Conservation (phyloP, 1,139 yeast genomes). For the Lodderomyces metapsilosis region DNA sequence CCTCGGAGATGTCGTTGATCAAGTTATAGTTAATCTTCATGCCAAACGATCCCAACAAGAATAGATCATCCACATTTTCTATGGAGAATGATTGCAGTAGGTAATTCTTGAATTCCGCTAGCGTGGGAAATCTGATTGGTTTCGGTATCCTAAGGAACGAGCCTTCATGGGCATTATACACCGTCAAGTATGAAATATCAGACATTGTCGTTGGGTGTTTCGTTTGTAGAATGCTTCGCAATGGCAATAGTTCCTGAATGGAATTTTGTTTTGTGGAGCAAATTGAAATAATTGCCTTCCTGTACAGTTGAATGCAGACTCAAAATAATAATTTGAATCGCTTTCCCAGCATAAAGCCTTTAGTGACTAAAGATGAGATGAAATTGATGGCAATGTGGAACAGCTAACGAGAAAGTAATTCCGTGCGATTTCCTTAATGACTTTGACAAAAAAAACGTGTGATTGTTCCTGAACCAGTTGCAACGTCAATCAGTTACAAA, state of each 20-base stretch:
- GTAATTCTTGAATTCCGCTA: constrained; percentile 46
- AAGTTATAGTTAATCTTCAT: constrained; percentile 54
- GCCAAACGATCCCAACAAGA: constrained; percentile 67
- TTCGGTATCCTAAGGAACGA: constrained; percentile 34
- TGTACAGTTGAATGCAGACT: not conserved
- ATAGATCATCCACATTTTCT: constrained; percentile 42
- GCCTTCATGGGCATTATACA: constrained; percentile 45
- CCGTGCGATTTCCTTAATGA: no score
- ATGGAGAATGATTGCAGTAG: constrained; percentile 33
- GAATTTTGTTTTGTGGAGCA: not conserved
- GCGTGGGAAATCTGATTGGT: constrained; percentile 41
- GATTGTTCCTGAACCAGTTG: no score
- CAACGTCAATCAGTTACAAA: no score
- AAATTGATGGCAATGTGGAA: no score
- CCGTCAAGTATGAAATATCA: constrained; percentile 26
- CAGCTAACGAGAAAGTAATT: no score
- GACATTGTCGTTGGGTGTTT: constrained; percentile 11
- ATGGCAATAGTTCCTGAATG: not conserved
- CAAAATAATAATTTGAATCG: no score
- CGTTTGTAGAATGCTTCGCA: not conserved
- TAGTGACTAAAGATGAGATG: no score
- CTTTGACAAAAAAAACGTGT: no score
- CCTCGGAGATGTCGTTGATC: constrained; percentile 46
- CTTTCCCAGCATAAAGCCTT: no score
- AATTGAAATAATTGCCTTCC: not conserved